Evolutionary conservation across 2,329 filamentous ascomycete species (phyloP), one percentile per base, ranked within the genome.

Genomic region (Leptographium lundbergii): DNA sequence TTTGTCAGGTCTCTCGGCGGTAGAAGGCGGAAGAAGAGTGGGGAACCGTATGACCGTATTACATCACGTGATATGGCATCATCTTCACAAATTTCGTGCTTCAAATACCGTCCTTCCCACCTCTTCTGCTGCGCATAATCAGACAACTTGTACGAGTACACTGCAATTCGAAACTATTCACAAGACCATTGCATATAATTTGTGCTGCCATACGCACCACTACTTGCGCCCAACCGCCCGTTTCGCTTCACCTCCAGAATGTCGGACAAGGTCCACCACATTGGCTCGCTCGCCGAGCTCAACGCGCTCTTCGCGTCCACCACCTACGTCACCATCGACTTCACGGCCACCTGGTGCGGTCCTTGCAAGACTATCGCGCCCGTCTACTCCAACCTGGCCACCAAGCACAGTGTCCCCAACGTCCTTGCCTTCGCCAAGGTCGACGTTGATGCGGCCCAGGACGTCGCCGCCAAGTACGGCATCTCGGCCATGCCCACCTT

Each of bases 401-500:
- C 67, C 54, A 62, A 68, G 54, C 70, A 72, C 65, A 62, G 68
- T 59, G 62, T 71, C 27, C 71, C 73, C 24, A 71, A 75, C 54
- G 68, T 71, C 50, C 74, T 78, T 53, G 74, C 75, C 63, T 83
- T 84, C 62, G 79, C 78, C 66, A 80, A 81, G 69, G 78, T 84
- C 68, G 76, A 84, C 71, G 80, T 80, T 67, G 81, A 84, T 67
- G 69, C 73, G 54, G 74, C 76, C 13, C 72, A 75, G 61, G 77
- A 80, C 56, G 72, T 80, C 27, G 75, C 80, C 58, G 66, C 67
- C 14, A 71, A 74, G 62, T 77, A 81, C 65, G 70, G 73, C 67
- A 72, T 84, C 68, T 73, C 75, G 36, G 76, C 77, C 66, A 79
- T 84, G 72, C 81, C 81, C n/a, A 81, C 80, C 53, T 82, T 84